phyloP scores from a whole-genome alignment of 148 eudicot species.

The Rhododendron mucronatum region DNA sequence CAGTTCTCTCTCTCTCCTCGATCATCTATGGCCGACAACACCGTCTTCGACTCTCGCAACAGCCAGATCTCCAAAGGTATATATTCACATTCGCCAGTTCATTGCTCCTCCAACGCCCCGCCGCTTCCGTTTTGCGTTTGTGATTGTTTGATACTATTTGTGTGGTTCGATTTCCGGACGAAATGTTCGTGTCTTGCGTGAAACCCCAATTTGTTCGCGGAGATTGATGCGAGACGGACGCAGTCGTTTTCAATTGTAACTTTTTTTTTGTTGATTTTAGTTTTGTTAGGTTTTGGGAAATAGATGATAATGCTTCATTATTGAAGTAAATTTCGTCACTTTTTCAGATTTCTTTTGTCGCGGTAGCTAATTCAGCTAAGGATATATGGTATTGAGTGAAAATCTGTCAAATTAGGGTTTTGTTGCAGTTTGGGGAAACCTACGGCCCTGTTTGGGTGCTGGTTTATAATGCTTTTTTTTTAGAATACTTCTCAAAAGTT shows the following conservation, averaged over 20 bases:
- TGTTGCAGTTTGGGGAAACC: not conserved
- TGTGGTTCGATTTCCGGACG: not conserved
- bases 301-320: not conserved
- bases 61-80: conserved; percentile 66
- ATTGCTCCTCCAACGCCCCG: not conserved
- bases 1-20: conserved; percentile 19
- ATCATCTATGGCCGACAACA: conserved; percentile 61
- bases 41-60: conserved; percentile 45
- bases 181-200: not conserved
- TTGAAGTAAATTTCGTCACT: not conserved
- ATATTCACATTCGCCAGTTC: not conserved
- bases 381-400: not conserved
- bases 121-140: not conserved
- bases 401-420: conserved; percentile 6
- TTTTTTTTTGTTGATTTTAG: not conserved
- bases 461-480: not conserved
- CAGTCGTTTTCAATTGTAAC: not conserved
- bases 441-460: not conserved
- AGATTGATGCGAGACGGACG: not conserved
- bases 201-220: conserved; percentile 5
- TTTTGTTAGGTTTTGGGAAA: not conserved
- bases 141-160: not conserved
- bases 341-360: not conserved
- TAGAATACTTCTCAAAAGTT: not conserved
- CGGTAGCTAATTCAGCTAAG: not conserved